These are phyloP conservation scores for Pichia gijzeniarum DNA, from an alignment of 805 yeast genomes.

Conservation along the genomic window DNA sequence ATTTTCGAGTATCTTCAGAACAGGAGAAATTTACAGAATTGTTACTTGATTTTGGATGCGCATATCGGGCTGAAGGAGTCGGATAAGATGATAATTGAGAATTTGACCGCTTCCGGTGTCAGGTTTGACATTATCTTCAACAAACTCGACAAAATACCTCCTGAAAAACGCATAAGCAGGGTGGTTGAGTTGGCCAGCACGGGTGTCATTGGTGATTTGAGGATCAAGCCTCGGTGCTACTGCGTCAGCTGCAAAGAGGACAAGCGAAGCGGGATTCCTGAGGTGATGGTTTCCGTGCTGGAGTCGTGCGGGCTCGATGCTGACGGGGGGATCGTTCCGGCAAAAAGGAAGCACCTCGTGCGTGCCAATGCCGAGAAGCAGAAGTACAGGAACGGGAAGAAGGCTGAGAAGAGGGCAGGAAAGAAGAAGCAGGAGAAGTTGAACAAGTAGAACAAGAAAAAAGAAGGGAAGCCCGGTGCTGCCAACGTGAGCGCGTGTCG, in stretches of 20 bases:
- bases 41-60: constrained; percentile 57
- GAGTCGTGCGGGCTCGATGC: constrained; percentile 43
- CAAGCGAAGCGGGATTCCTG: constrained; percentile 46
- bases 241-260: constrained; percentile 35
- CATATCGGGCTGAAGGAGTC: constrained; percentile 50
- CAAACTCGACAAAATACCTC: constrained; percentile 56
- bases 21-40: constrained; percentile 48
- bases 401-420: constrained; percentile 12
- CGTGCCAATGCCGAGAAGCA: constrained; percentile 12
- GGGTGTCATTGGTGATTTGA: constrained; percentile 30
- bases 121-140: constrained; percentile 74
- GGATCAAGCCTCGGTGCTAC: constrained; percentile 35
- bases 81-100: constrained; percentile 48
- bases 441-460: not conserved
- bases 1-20: constrained; percentile 55
- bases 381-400: constrained; percentile 10
- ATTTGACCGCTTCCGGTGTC: constrained; percentile 47
- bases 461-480: constrained; percentile 3
- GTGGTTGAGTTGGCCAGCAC: constrained; percentile 29
- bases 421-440: constrained; percentile 13
- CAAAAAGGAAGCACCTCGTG: constrained; percentile 4
- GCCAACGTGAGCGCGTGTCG: too few relatives aligned
- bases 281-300: constrained; percentile 44
- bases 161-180: constrained; percentile 25
- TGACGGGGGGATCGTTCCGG: not conserved